Evolutionary conservation across 495 filamentous ascomycete genomes (phyloP).

Genomic region (Corynascus novoguineensis): DNA sequence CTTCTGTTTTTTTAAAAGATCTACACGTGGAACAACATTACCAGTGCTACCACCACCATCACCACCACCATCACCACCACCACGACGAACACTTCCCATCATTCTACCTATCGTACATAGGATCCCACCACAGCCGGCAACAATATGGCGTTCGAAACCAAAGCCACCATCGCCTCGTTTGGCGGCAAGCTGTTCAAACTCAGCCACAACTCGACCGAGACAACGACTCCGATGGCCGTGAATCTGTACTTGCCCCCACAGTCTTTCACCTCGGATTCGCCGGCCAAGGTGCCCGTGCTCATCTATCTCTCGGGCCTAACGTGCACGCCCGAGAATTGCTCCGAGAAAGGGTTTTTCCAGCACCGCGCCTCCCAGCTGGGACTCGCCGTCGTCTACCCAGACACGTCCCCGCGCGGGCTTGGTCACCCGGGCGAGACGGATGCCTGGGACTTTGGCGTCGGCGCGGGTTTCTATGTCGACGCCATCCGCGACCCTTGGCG

Average conservation of each 20-base stretch:
- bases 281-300: conserved; percentile 71
- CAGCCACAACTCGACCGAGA: conserved; percentile 68
- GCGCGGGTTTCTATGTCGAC: conserved; percentile 92
- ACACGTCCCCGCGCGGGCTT: conserved; percentile 85
- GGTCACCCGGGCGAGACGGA: conserved; percentile 77
- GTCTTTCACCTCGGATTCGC: conserved; percentile 33
- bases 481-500: conserved; percentile 71
- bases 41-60: background rate
- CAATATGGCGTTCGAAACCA: conserved; percentile 76
- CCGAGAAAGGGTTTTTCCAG: conserved; percentile 96
- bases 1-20: too few species aligned
- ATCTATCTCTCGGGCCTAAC: conserved; percentile 93
- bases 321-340: conserved; percentile 91
- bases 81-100: background rate
- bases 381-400: conserved; percentile 87
- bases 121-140: background rate
- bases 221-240: conserved; percentile 63
- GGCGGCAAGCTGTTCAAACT: conserved; percentile 95
- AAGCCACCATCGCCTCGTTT: conserved; percentile 84
- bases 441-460: conserved; percentile 81
- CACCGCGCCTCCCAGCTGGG: conserved; percentile 66
- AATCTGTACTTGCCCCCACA: conserved; percentile 66
- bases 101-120: too few species aligned
- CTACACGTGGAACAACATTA: background rate
- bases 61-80: background rate